A percentile compares a stretch with the other conserved stretches of the same genome.
phyloP scores from a whole-genome alignment of 2,329 filamentous ascomycete genomes.

The Penicillium sp. region DNA sequence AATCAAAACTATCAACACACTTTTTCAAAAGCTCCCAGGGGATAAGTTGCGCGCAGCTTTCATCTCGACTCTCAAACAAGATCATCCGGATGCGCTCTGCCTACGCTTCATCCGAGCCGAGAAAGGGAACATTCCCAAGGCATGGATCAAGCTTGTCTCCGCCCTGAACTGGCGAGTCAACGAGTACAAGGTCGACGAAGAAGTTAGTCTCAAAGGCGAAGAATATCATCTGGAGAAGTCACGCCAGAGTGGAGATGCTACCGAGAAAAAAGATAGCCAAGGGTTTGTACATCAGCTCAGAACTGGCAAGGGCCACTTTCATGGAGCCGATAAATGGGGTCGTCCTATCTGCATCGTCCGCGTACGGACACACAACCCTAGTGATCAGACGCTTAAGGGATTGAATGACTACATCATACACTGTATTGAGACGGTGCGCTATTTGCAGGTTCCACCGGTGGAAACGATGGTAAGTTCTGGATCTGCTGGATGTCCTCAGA shows the following conservation, averaged over 20 bases:
- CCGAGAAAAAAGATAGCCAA: conserved; percentile 22
- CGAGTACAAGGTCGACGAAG: conserved; percentile 31
- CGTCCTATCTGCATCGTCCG: conserved; percentile 41
- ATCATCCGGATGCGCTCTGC: conserved; percentile 41
- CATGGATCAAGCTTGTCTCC: conserved; percentile 41
- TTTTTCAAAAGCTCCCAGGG: conserved; percentile 23
- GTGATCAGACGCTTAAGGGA: conserved; percentile 32
- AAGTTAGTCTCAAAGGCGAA: conserved; percentile 37
- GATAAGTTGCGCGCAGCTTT: conserved; percentile 15
- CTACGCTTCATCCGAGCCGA: conserved; percentile 44
- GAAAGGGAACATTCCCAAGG: conserved; percentile 42
- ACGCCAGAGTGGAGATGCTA: conserved; percentile 22
- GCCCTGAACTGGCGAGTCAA: conserved; percentile 40
- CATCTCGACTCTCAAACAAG: conserved; percentile 26
- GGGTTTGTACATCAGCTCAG: conserved; percentile 39
- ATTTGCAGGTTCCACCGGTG: conserved; percentile 25
- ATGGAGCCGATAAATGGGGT: conserved; percentile 36
- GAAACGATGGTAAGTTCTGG: conserved; percentile 19
- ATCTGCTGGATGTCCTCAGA: background rate
- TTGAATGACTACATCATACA: conserved; percentile 43
- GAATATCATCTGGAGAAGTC: conserved; percentile 25
- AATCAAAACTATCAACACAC: conserved; percentile 20
- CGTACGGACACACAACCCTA: conserved; percentile 34
- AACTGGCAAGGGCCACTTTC: conserved; percentile 41
- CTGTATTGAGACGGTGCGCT: conserved; percentile 39